Conservation (phyloP, 306 rosid species). For the Vigna nakashimae region DNA sequence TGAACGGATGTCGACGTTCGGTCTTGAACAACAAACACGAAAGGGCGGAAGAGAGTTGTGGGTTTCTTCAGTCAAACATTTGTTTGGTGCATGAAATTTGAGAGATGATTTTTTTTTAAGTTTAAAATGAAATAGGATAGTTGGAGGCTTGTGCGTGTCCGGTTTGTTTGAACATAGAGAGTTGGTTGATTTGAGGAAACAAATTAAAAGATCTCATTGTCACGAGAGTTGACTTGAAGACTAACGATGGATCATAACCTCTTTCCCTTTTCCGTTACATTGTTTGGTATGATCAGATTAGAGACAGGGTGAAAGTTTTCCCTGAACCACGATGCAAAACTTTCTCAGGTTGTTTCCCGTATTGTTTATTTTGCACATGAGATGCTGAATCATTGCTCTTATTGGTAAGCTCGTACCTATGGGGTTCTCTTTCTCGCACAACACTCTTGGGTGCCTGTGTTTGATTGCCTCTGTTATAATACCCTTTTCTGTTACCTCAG, state of each 20-base stretch:
- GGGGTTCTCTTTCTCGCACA: conserved; percentile 84
- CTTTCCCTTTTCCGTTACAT: too few relatives aligned
- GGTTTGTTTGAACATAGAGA: too few relatives aligned
- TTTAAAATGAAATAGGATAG: too few relatives aligned
- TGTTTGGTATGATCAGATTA: conserved; percentile 18
- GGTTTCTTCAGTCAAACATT: neutral
- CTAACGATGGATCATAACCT: too few relatives aligned
- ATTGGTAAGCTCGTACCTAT: conserved; percentile 69
- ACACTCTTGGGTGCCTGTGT: conserved; percentile 53
- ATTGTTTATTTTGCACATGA: conserved; percentile 60
- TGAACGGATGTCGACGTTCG: too few relatives aligned
- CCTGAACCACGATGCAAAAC: conserved; percentile 58
- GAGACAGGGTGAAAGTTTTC: conserved; percentile 53
- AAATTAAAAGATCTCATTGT: too few relatives aligned
- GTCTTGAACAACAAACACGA: too few relatives aligned
- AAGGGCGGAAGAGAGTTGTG: too few relatives aligned
- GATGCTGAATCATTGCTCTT: conserved; percentile 55
- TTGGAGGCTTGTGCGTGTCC: neutral
- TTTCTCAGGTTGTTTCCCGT: conserved; percentile 68
- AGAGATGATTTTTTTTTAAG: neutral
- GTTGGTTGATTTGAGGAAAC: neutral
- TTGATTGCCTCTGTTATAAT: conserved; percentile 58
- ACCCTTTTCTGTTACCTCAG: conserved; percentile 60
- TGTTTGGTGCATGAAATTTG: neutral
- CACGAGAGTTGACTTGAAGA: conserved; percentile 16